Evolutionary conservation across 768 basidiomycete genomes (phyloP).

Genomic region (Mycena amicta): DNA sequence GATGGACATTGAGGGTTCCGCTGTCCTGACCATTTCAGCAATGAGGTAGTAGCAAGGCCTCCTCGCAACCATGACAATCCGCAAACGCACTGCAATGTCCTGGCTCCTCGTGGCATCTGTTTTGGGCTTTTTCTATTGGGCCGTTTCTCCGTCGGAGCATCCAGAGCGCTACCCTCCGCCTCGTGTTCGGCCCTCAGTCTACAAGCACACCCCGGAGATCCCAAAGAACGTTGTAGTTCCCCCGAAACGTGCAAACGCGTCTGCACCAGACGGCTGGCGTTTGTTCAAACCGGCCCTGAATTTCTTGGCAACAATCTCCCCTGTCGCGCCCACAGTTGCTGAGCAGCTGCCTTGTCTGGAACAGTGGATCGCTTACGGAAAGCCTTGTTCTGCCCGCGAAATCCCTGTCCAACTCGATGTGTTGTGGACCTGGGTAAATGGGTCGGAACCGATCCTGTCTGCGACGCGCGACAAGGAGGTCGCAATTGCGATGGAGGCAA

Average conservation of each 20-base stretch:
- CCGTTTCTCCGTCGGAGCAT: not conserved
- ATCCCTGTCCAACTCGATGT: conserved; percentile 7
- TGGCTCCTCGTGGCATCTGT: not conserved
- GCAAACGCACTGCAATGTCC: not conserved
- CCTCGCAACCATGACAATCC: not conserved
- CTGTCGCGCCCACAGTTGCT: conserved; percentile 5
- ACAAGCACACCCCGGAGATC: not conserved
- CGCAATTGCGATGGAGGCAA: not conserved
- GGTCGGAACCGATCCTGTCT: conserved; percentile 17
- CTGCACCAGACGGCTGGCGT: conserved; percentile 13
- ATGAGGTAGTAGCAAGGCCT: not conserved
- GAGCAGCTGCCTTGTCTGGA: conserved; percentile 17
- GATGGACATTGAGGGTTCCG: not conserved
- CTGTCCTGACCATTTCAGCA: not conserved
- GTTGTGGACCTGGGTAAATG: conserved; percentile 22
- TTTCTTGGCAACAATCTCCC: conserved; percentile 7
- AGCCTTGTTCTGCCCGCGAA: conserved; percentile 1
- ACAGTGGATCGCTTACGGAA: conserved; percentile 15
- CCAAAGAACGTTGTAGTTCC: conserved; percentile 1
- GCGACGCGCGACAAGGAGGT: conserved; percentile 8
- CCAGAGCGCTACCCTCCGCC: not conserved
- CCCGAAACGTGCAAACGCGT: conserved; percentile 8
- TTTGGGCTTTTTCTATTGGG: not conserved
- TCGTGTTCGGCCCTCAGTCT: not conserved
- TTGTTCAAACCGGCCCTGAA: conserved; percentile 11